Evolutionary conservation across 805 yeast genomes (phyloP), one percentile per base, ranked within the genome.

Genomic region (Saturnispora silvae): DNA sequence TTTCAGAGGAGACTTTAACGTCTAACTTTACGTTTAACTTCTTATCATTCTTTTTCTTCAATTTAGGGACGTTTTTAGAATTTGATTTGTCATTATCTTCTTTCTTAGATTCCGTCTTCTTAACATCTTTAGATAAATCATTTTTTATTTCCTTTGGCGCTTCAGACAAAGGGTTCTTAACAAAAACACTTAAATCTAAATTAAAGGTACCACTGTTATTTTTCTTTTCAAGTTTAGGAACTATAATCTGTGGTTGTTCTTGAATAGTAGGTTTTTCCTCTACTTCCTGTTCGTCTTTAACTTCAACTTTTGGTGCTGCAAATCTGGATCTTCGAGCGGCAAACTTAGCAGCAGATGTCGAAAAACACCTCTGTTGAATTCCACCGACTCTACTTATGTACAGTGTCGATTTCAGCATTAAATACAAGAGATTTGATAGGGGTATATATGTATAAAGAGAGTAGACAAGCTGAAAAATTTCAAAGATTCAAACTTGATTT

Each of bases 271-370:
- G 10, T 22, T 22, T 22, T 7, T 7, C 24, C 10, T 7, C 24
- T 22, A 8, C 24, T 8, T 22, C 10, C 10, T 7, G 24, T 22
- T 22, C 10, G 7, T 22, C 24, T 22, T 22, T 10, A 22, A 18
- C 20, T n/a, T 17, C 29, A 14, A 20, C 20, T 25, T 16, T 19
- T 29, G 14, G 5, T 7, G 18, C 26, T 30, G 24, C 10, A 31
- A 36, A 36, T 15, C 39, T 36, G 16, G 34, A 31, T 30, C 33
- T 36, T 25, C 39, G 30, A 11, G 31, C 27, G 13, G 39, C 34
- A 11, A 11, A 13, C 5, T 15, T 18, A 5, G n/a, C 4, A 13
- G 18, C 11, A 29, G 20, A 15, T n/a, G n/a, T 10, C n/a, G 34
- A 17, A 14, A 29, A 15, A 8, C 22, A n/a, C 4, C 18, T 17